Evolutionary conservation across 1,284 basidiomycete genomes (phyloP), one percentile per base, ranked within the genome.

Genomic region (Quambalaria eucalypti): DNA sequence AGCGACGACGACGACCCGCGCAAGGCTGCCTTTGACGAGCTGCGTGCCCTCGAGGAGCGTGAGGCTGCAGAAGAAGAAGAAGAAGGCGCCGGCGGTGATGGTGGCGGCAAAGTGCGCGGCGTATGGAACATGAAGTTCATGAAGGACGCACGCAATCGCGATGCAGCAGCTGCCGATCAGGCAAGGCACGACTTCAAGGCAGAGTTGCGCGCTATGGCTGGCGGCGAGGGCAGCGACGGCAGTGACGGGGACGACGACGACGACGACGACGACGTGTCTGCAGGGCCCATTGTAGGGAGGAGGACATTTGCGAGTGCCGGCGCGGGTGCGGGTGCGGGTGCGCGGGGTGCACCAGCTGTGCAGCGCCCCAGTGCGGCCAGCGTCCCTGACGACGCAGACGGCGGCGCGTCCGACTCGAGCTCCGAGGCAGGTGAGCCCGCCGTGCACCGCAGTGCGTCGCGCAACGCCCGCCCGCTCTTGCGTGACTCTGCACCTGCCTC

Each of bases 111-210:
- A 21, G 65, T 65, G 40, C 67, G 62, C 53, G 64, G 66, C n/a
- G 61, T 74, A 0, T 67, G 71, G 50, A 55, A 54, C 16, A 76
- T 76, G 74, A 75, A 76, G 59, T 76, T 76, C 33, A 76, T 76
- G 74, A 62, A 67, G 55, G 73, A 74, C 38, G 74, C 74, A 0
- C 54, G 70, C 29, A 67, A 67, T 23, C 60, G 65, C 16, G 61
- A 69, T 51, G 61, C 60, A 21, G 51, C 55, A 10, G 50, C 55
- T 19, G 59, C 68, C 2, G 39, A 57, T 4, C 68, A 68, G 1
- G 57, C 64, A 5, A 62, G 69, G 44, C 57, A 63, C 47, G 62
- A 68, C 46, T 62, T 71, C n/a, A 29, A 47, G 7, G 29, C 46
- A n/a, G 54, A 59, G 36, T 59, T 69, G 26, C 57, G 48, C 8